Conservation (phyloP, 495 filamentous ascomycete species). For the Podospora pseudocomata region DNA sequence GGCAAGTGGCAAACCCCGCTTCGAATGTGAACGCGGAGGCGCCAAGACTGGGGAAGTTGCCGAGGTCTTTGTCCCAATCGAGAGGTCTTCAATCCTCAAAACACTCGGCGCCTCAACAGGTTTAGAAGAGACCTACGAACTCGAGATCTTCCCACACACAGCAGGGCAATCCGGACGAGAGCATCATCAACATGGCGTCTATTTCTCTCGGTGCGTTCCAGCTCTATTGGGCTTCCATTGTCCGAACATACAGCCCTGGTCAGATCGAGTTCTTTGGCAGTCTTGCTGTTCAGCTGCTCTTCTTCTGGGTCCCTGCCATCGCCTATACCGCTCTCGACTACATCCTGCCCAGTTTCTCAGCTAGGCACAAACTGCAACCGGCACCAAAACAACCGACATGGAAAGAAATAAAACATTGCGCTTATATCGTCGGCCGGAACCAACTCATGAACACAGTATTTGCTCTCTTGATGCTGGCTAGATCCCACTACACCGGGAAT, state of each 20-base stretch:
- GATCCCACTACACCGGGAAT: slow-evolving; percentile 14
- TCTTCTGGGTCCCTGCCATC: slow-evolving; percentile 51
- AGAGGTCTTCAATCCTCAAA: neutral
- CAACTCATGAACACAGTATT: slow-evolving; percentile 43
- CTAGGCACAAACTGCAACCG: slow-evolving; percentile 55
- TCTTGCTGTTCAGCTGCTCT: slow-evolving; percentile 42
- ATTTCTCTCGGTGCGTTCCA: neutral
- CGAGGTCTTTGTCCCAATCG: neutral
- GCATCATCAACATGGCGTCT: neutral
- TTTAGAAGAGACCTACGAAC: neutral
- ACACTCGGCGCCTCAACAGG: neutral
- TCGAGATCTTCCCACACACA: neutral
- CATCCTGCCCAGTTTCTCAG: slow-evolving; percentile 45
- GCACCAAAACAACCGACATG: slow-evolving; percentile 47
- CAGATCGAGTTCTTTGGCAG: slow-evolving; percentile 44
- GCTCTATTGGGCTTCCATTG: slow-evolving; percentile 19
- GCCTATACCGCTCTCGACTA: slow-evolving; percentile 43
- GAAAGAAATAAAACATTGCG: slow-evolving; percentile 45
- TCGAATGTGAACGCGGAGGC: neutral
- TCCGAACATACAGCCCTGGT: slow-evolving; percentile 17
- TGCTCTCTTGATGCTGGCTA: slow-evolving; percentile 33
- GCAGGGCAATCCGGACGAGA: neutral
- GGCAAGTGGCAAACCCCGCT: neutral
- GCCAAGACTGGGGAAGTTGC: neutral
- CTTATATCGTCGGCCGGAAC: slow-evolving; percentile 43